Evolutionary conservation across 2,329 filamentous ascomycete species (phyloP), one percentile per base, ranked within the genome.

Genomic region (Colletotrichum trifolii): DNA sequence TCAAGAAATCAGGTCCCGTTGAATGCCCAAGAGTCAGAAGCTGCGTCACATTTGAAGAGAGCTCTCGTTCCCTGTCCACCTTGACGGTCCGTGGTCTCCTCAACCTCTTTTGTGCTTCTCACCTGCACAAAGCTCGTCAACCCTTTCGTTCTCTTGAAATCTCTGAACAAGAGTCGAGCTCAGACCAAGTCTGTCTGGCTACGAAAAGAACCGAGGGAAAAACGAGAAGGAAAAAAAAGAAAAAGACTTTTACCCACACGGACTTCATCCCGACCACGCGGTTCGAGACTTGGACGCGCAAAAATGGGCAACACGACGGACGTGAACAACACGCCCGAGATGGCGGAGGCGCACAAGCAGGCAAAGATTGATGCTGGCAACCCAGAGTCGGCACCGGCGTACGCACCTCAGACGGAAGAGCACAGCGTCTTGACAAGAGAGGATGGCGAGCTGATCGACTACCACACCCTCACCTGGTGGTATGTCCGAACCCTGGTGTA

Each of bases 401-500:
- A 65, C 33, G 40, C 25, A 35, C 52, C 61, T 35, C 43, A 46
- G 6, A 48, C 52, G 35, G 62, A 65, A 52, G 62, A 65, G 8
- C 55, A 65, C 58, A 65, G 62, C 15, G 62, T 65, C 10, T 33
- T 65, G 34, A 36, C 45, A 2, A 58, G 62, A 43, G 64, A 64
- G 47, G 63, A 68, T 8, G 66, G 63, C 2, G 66, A 66, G 25
- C 33, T 68, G 15, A 78, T 78, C 35, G 70, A 78, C 63, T 78
- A 78, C 69, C 78, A 77, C 70, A 76, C 74, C 1, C 66, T 79
- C 38, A 73, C 72, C 9, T 79, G 77, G 77, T 79, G 76, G 76
- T 78, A 75, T 35, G 76, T 70, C 15, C 0, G 4, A 9, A 9
- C 7, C 8, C 17, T 8, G n/a, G 6, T 11, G n/a, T 13, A 2